Base-by-base conservation (phyloP, 2,329 filamentous ascomycete species). In the Penicillium sp. region DNA sequence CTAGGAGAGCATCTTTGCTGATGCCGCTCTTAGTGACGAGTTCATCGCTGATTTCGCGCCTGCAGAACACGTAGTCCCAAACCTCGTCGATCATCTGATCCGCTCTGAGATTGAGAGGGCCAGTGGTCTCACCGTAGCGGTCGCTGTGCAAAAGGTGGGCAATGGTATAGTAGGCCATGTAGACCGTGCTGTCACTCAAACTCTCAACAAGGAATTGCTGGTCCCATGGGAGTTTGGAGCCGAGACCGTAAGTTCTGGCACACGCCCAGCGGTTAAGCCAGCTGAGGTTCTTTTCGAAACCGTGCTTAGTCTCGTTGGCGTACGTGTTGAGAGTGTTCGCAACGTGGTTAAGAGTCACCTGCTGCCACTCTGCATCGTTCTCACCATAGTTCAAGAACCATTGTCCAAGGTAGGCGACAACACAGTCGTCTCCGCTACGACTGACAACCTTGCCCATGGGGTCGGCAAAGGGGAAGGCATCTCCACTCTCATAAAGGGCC, bases 351-450 rank as follows among this genome's bases (percentile, higher is more conserved):
- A 93, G 82, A 15, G 91, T 92, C 48, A 86, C 83, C 65, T 91
- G 81, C 73, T 91, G 91, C 95, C 95, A 98, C 54, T 89, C 85
- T 48, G 81, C 79, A 69, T 89, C 87, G 65, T 92, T 91, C 79
- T 93, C 91, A 65, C 95, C 95, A 73, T 99, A 99, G 80, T 97
- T 94, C 71, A 99, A 83, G 81, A 96, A 99, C 93, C 95, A 99
- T 79, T 99, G 95, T 71, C 97, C 94, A 73, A 98, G 88, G 68
- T 94, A 89, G 31, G 93, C 91, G 63, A 95, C 94, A 62, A 97
- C 93, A 75, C 95, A 98, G 69, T 96, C 92, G 73, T 98, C 94
- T 30, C 90, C 92, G 69, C 91, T 96, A 78, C 95, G 86, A 73
- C 90, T 94, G 64, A 96, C 88, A 67, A 98, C 95, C 78, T 90